Evolutionary conservation across 495 filamentous ascomycete genomes (phyloP).

Genomic region (Chaetomium cochliodes): DNA sequence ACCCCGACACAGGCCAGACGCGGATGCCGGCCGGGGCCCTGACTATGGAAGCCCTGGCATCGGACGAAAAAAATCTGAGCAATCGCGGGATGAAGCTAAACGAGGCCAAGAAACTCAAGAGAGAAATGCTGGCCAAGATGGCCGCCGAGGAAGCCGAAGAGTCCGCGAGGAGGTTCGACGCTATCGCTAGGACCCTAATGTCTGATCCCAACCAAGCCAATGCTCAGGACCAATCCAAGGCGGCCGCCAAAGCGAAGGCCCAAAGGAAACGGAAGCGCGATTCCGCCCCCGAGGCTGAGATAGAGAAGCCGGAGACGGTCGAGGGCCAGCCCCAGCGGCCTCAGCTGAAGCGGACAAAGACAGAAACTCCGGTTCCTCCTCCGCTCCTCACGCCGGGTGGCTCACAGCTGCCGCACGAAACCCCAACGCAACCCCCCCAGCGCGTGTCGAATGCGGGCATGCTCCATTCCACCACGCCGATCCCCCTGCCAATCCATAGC

Average conservation of each 20-base stretch:
- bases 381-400: constrained; percentile 39
- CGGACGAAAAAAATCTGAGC: constrained; percentile 59
- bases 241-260: constrained; percentile 35
- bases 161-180: constrained; percentile 56
- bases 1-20: constrained; percentile 47
- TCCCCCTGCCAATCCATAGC: constrained; percentile 35
- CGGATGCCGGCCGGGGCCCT: constrained; percentile 52
- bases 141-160: constrained; percentile 65
- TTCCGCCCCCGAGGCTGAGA: constrained; percentile 43
- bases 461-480: constrained; percentile 40
- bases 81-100: constrained; percentile 91
- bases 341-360: constrained; percentile 57
- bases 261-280: constrained; percentile 57
- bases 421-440: constrained; percentile 37
- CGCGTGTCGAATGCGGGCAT: constrained; percentile 22
- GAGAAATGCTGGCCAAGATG: constrained; percentile 67
- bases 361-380: constrained; percentile 53
- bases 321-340: constrained; percentile 35
- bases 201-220: constrained; percentile 35
- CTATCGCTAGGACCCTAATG: constrained; percentile 52
- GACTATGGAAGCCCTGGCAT: constrained; percentile 48
- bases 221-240: constrained; percentile 28
- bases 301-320: constrained; percentile 42
- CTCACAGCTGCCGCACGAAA: constrained; percentile 40
- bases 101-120: constrained; percentile 88